Percentiles rank a stretch among this genome's conserved stretches.
Conservation (phyloP, 805 yeast species). For the Saccharomycopsis guyanensis region DNA sequence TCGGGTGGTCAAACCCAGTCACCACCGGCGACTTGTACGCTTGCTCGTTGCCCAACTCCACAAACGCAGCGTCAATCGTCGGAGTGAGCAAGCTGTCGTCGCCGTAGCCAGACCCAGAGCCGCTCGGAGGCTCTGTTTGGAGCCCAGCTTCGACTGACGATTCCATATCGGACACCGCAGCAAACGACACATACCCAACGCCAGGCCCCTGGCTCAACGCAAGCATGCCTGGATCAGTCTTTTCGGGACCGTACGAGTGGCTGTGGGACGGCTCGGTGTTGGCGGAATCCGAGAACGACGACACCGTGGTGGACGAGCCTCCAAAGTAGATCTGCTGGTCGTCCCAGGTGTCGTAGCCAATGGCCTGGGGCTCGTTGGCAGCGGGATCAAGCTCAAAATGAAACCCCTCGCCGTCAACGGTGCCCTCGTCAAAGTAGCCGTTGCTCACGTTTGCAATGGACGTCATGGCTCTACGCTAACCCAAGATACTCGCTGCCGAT, state of each 20-base stretch:
- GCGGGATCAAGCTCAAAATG: not conserved
- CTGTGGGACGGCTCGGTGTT: not conserved
- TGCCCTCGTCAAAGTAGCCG: not conserved
- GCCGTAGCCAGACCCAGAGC: not conserved
- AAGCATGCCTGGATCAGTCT: no score
- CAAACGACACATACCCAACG: not conserved
- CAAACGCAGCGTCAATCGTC: not conserved
- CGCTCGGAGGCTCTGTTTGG: not conserved
- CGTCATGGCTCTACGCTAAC: no score
- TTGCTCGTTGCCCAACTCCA: not conserved
- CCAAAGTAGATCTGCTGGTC: not conserved
- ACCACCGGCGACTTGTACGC: not conserved
- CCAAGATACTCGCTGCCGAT: no score
- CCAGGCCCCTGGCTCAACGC: not conserved
- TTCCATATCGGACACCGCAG: not conserved
- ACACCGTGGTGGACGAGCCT: not conserved
- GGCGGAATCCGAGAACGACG: not conserved
- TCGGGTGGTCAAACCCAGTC: not conserved
- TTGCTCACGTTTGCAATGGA: not conserved
- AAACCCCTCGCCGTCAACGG: not conserved
- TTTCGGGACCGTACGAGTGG: not conserved
- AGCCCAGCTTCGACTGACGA: not conserved
- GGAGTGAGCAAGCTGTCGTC: slow-evolving; percentile 1
- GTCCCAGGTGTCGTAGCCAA: not conserved
- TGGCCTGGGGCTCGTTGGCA: not conserved